Conservation (phyloP, 2,329 filamentous ascomycete genomes). For the Didymosphaeria variabile region DNA sequence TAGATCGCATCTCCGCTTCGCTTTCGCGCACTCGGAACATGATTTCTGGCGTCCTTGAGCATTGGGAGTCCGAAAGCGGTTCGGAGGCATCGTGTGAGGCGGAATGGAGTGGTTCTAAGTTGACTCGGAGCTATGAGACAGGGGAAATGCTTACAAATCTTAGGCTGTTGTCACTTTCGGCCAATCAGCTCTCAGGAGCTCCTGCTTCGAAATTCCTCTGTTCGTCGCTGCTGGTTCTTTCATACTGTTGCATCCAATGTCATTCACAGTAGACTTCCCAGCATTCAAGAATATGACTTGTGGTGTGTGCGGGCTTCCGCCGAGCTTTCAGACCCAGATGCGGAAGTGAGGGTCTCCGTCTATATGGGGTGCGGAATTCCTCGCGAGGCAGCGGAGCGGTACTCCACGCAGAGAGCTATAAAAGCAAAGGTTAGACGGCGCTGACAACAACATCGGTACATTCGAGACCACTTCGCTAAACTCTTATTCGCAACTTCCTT, state of each 20-base stretch:
- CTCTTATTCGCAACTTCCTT: background rate
- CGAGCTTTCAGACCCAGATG: background rate
- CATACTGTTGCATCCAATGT: too few relatives aligned
- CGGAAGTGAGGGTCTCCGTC: conserved; percentile 3
- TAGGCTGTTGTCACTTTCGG: background rate
- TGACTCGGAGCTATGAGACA: background rate
- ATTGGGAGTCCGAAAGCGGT: conserved; percentile 29
- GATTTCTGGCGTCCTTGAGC: conserved; percentile 59
- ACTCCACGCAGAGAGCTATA: background rate
- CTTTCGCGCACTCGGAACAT: conserved; percentile 64
- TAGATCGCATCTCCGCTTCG: conserved; percentile 67
- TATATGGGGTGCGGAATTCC: conserved; percentile 7
- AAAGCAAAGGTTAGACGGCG: background rate
- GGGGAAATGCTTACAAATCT: background rate
- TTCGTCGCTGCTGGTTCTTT: background rate
- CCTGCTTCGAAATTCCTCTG: background rate
- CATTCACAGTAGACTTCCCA: too few relatives aligned
- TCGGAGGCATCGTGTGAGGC: conserved; percentile 53
- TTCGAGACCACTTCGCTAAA: background rate
- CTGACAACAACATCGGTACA: background rate
- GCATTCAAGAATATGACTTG: too few relatives aligned
- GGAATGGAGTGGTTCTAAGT: conserved; percentile 21
- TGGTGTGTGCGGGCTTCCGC: background rate
- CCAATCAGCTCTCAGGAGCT: background rate
- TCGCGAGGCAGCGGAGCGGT: conserved; percentile 3